phyloP scores from a whole-genome alignment of 345 rosid genomes.

The Moricandia moricandioides region DNA sequence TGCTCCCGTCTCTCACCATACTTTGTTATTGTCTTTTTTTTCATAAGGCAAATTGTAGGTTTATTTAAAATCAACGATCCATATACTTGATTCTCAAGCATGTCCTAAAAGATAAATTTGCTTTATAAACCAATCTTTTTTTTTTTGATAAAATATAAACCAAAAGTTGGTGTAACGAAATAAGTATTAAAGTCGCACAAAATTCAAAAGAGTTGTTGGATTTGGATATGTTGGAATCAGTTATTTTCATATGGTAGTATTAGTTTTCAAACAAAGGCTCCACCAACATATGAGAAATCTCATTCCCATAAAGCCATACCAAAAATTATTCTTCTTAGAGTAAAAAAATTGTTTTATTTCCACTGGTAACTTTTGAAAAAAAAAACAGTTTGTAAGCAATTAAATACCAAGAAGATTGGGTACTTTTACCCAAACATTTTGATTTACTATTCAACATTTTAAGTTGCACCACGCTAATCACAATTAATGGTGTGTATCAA shows the following conservation, averaged over 20 bases:
- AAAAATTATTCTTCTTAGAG: too few relatives aligned
- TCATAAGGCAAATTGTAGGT: too few relatives aligned
- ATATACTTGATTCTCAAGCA: too few relatives aligned
- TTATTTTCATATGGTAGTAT: too few relatives aligned
- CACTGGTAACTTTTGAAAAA: not conserved
- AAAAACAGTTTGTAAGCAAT: not conserved
- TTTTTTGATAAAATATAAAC: too few relatives aligned
- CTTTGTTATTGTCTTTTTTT: too few relatives aligned
- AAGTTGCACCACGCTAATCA: constrained; percentile 2
- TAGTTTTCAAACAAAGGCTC: too few relatives aligned
- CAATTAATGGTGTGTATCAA: constrained; percentile 13
- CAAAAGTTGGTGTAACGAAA: not conserved
- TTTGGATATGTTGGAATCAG: constrained; percentile 16
- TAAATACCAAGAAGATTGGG: not conserved
- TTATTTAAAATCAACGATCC: too few relatives aligned
- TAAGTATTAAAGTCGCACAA: not conserved
- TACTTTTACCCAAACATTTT: not conserved
- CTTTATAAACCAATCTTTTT: too few relatives aligned
- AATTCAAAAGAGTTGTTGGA: constrained; percentile 16
- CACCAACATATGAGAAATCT: not conserved
- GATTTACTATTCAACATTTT: not conserved
- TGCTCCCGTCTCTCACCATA: too few relatives aligned
- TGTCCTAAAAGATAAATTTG: too few relatives aligned
- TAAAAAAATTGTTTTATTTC: not conserved
- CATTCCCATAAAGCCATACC: not conserved